These are phyloP conservation scores for Aurantiochytrium sp. DNA, from an alignment of 108 stramenopile genomes.

Conservation along the genomic window DNA sequence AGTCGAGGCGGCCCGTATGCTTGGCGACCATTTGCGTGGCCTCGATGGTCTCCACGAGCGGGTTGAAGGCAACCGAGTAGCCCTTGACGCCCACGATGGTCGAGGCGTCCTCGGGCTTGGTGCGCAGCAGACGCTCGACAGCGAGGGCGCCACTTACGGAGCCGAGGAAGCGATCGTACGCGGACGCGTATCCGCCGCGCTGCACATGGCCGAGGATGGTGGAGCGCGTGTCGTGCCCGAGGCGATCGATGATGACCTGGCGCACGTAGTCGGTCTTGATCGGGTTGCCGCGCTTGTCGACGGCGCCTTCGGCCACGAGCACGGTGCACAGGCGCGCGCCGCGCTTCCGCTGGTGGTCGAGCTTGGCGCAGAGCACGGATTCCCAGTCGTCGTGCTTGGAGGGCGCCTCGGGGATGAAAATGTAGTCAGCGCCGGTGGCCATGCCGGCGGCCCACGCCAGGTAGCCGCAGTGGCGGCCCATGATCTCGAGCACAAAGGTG, in stretches of 20 bases:
- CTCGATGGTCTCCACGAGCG: slow-evolving; percentile 16
- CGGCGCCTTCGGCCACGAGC: slow-evolving; percentile 19
- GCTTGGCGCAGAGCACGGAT: not conserved
- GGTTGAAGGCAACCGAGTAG: not conserved
- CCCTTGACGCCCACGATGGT: slow-evolving; percentile 29
- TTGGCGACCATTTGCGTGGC: slow-evolving; percentile 1
- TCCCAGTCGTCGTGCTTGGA: slow-evolving; percentile 30
- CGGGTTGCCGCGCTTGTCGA: not conserved
- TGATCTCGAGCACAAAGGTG: slow-evolving; percentile 30
- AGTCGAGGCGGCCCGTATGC: not conserved
- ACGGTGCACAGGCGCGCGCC: slow-evolving; percentile 23
- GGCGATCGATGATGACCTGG: slow-evolving; percentile 12
- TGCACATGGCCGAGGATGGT: slow-evolving; percentile 25
- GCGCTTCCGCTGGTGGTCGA: not conserved
- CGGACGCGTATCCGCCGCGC: slow-evolving; percentile 3
- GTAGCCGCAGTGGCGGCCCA: slow-evolving; percentile 27
- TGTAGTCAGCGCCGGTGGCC: slow-evolving; percentile 24
- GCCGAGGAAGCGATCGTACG: slow-evolving; percentile 3
- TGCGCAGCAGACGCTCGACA: not conserved
- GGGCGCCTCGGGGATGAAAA: not conserved
- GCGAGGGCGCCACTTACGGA: not conserved
- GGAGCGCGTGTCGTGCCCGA: slow-evolving; percentile 11
- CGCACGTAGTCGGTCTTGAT: slow-evolving; percentile 30
- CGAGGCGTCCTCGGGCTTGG: not conserved
- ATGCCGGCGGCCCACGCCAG: slow-evolving; percentile 24